Base-by-base conservation (phyloP, 2,329 filamentous ascomycete species). In the Aspergillus aculeatinus region DNA sequence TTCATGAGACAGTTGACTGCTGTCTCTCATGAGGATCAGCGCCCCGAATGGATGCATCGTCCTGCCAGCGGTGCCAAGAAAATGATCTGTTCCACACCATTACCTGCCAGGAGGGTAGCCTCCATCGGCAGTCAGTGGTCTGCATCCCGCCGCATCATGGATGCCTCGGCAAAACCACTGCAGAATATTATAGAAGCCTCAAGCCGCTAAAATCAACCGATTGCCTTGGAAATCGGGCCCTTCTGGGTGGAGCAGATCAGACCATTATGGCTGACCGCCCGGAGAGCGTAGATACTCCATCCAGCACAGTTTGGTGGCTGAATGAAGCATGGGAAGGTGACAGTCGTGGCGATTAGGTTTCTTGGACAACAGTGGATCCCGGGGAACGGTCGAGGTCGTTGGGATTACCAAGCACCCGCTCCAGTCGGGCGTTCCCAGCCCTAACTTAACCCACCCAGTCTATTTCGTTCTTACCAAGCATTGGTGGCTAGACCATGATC, bases 361-460 rank as follows among this genome's bases (percentile, higher is more conserved):
- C 33, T 35, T 35, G 14, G 11, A 16, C 33, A 12, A 16, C 1
- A 9, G 39, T 50, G 48, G 25, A 23, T 27, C n/a, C n/a, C 7
- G 25, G 42, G 39, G 53, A 55, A 48, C 53, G 53, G 48, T 55
- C 53, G 42, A 55, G 53, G 33, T 55, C n/a, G 39, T 6, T 27
- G 53, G 39, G 53, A 48, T 55, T 55, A 55, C 53, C 53, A 55
- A 55, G 53, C 53, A n/a, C 16, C 53, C 11, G 42, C n/a, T 5
- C 39, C 53, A 23, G 23, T 48, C 42, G 42, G 42, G 27, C 53
- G 25, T n/a, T 7, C 16, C 11, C 25, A 55, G 25, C 42, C 44
- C 33, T 39, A 35, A 52, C 16, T 27, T 27, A 27, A 29, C 31
- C 29, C 14, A 5, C 23, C 42, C 21, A 42, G 19, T 16, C 33